A percentile compares a stretch with the other conserved stretches of the same genome.
Conservation (phyloP, 805 yeast genomes). For the Candida hungchunana region DNA sequence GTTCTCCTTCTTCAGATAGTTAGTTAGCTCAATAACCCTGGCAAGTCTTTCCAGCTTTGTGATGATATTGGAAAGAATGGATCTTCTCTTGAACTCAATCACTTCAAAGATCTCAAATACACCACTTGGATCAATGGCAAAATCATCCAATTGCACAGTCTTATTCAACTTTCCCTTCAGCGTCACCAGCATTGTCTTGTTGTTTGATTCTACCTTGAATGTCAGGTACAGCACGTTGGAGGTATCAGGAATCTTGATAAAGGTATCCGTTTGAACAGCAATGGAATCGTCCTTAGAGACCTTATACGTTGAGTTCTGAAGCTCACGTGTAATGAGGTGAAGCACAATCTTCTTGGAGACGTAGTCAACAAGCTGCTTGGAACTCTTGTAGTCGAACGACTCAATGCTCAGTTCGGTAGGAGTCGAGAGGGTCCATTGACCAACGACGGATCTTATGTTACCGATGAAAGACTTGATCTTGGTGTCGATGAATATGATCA, state of each 20-base stretch:
- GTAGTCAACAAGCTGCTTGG: constrained; percentile 12
- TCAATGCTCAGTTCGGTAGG: constrained; percentile 12
- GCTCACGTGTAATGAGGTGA: constrained; percentile 15
- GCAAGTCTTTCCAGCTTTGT: constrained; percentile 21
- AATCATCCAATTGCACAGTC: constrained; percentile 17
- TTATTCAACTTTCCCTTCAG: constrained; percentile 31
- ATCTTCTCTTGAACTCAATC: constrained; percentile 17
- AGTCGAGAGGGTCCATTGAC: constrained; percentile 11
- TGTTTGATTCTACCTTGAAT: constrained; percentile 22
- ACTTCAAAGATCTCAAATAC: constrained; percentile 20
- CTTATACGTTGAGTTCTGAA: constrained; percentile 9
- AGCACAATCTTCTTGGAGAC: constrained; percentile 19
- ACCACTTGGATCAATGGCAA: constrained; percentile 18
- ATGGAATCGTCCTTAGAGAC: constrained; percentile 17
- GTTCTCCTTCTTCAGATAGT: constrained; percentile 20
- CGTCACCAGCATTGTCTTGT: constrained; percentile 27
- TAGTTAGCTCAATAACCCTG: constrained; percentile 23
- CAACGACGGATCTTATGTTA: constrained; percentile 23
- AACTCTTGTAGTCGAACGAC: constrained; percentile 25
- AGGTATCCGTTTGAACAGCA: constrained; percentile 32
- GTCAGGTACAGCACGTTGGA: constrained; percentile 31
- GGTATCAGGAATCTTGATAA: constrained; percentile 34
- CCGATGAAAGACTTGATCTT: constrained; percentile 32
- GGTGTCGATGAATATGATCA: constrained; percentile 30
- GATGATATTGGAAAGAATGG: constrained; percentile 14